Conservation (phyloP, 305 asterid species). For the Fraxinus latifolia region DNA sequence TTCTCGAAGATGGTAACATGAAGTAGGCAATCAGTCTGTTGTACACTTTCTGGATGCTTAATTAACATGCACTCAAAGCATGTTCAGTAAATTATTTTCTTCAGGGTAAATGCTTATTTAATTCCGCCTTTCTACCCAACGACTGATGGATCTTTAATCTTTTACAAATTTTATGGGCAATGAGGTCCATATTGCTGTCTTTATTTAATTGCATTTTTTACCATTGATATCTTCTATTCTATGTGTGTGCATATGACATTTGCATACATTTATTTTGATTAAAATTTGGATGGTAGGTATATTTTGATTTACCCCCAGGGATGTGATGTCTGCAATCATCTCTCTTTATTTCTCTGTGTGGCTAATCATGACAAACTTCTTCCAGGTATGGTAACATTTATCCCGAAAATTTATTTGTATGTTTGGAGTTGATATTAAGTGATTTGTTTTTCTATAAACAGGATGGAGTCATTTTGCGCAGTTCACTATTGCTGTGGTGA, state of each 20-base stretch:
- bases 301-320: constrained; percentile 97
- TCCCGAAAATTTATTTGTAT: neutral
- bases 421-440: constrained; percentile 16
- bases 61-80: neutral
- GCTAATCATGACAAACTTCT: constrained; percentile 98
- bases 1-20: neutral
- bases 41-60: neutral
- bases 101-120: neutral
- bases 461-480: constrained; percentile 99
- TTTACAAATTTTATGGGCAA: neutral
- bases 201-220: neutral
- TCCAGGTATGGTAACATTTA: constrained; percentile 57
- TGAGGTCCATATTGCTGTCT: neutral
- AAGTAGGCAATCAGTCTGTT: neutral
- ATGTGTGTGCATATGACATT: neutral
- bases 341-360: constrained; percentile 96
- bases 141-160: neutral
- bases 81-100: neutral
- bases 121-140: neutral
- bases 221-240: neutral
- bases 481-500: constrained; percentile 93
- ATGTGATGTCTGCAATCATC: constrained; percentile 95
- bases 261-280: neutral
- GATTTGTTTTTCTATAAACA: constrained; percentile 25
- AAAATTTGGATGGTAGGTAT: constrained; percentile 61